Evolutionary conservation across 345 rosid genomes (phyloP), one percentile per base, ranked within the genome.

Genomic region (Bretschneidera sinensis): DNA sequence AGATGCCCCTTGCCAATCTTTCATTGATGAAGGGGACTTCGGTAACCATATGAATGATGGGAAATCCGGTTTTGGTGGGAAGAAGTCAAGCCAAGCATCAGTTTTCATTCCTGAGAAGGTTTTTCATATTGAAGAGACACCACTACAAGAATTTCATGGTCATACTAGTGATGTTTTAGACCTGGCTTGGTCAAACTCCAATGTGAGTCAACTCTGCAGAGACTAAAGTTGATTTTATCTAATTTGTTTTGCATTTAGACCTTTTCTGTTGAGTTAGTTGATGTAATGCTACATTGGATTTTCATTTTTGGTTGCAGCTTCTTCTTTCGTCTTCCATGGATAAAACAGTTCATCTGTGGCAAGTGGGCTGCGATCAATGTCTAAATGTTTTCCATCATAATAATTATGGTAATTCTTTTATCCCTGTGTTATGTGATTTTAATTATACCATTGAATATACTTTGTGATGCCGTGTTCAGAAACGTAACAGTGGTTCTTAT

Each of bases 271-370:
- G 16, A 8, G 17, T 35, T 35, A 49, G 5, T 16, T 48, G 8
- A 28, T 45, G 22, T 10, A 47, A 43, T 33, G 9, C 28, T 24
- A 3, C 43, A 59, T 49, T 57, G 63, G 51, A 15, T 57, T 49
- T 57, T 9, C 1, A 9, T 35, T 16, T 75, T 66, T 52, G 24
- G 21, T 64, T 79, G 81, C 89, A 92, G 98, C 25, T 31, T 50
- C 84, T 89, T 62, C 78, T 89, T 63, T 87, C 97, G 3, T 79
- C 96, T 51, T 94, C 99, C 28, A 82, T 59, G 45, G 99, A 94
- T 53, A 77, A 81, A 52, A 90, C 95, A 17, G 97, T 84, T 19
- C 78, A 97, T 47, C 62, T 87, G 33, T 94, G 99, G 99, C 76
- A 61, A 66, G 65, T 83, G 51, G 86, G 88, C 59, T 75, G 71